A percentile compares a stretch with the other conserved stretches of the same genome.
phyloP scores from a whole-genome alignment of 2,329 filamentous ascomycete genomes.

The Xylariomycetidae sp. region DNA sequence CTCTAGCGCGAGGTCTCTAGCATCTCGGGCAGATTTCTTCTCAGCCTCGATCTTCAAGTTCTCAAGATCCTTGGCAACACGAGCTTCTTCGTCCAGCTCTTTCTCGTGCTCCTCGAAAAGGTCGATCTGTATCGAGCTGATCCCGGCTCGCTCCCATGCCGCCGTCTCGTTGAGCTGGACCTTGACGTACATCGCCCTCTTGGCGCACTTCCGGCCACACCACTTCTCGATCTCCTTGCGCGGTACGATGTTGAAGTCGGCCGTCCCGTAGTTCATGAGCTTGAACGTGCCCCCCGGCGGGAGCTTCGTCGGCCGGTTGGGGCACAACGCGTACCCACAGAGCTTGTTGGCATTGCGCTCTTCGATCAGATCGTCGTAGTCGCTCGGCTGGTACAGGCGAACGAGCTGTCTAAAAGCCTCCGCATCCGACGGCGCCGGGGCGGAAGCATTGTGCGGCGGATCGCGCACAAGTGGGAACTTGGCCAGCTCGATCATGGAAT shows the following conservation, averaged over 20 bases:
- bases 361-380: slow-evolving; percentile 83
- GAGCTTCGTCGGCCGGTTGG: slow-evolving; percentile 54
- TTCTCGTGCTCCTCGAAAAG: slow-evolving; percentile 63
- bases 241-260: slow-evolving; percentile 63
- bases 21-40: slow-evolving; percentile 20
- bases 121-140: slow-evolving; percentile 52
- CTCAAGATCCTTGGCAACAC: slow-evolving; percentile 11
- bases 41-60: slow-evolving; percentile 14
- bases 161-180: slow-evolving; percentile 83
- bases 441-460: slow-evolving; percentile 24
- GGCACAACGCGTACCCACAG: slow-evolving; percentile 83
- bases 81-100: slow-evolving; percentile 4
- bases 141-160: slow-evolving; percentile 72
- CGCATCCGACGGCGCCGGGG: slow-evolving; percentile 54
- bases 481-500: slow-evolving; percentile 67
- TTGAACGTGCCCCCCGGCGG: slow-evolving; percentile 61
- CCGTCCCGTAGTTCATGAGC: slow-evolving; percentile 49
- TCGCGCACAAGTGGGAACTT: slow-evolving; percentile 43
- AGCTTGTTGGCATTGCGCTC: slow-evolving; percentile 80
- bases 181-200: slow-evolving; percentile 76
- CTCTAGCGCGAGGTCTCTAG: slow-evolving; percentile 24
- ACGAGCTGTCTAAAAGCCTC: slow-evolving; percentile 62
- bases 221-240: slow-evolving; percentile 74
- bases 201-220: slow-evolving; percentile 78
- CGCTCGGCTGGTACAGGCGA: slow-evolving; percentile 72